Conservation (phyloP, 2,329 filamentous ascomycete genomes). For the Aspergillus ustus region DNA sequence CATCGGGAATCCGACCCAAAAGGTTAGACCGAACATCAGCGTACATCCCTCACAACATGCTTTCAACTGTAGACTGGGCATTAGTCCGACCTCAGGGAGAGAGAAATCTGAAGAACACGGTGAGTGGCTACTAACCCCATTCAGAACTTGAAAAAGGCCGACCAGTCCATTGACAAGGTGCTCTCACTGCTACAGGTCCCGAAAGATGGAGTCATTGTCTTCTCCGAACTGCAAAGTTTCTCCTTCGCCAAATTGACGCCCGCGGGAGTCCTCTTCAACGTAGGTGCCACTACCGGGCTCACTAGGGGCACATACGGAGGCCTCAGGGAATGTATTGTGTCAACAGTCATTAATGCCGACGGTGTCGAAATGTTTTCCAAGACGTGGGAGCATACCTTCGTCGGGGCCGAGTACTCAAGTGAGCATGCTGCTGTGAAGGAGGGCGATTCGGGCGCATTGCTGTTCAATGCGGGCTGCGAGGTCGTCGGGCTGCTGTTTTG, state of each 20-base stretch:
- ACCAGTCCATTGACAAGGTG: too few species aligned
- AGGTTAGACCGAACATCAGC: too few species aligned
- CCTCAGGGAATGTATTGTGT: not conserved
- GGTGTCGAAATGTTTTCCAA: not conserved
- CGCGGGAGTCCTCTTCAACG: not conserved
- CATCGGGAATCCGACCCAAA: too few species aligned
- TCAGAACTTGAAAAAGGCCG: too few species aligned
- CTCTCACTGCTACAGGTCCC: too few species aligned
- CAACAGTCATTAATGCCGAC: not conserved
- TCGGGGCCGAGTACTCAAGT: not conserved
- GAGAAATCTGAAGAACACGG: too few species aligned
- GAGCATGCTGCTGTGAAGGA: too few species aligned
- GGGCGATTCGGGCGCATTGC: not conserved
- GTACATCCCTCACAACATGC: too few species aligned
- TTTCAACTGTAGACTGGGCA: too few species aligned
- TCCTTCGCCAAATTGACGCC: too few species aligned
- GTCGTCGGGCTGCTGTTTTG: not conserved
- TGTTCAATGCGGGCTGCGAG: not conserved
- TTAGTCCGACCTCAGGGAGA: too few species aligned
- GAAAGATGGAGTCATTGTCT: not conserved
- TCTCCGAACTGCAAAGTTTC: not conserved
- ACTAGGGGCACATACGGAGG: not conserved
- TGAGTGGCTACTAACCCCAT: too few species aligned
- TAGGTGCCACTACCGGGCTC: not conserved
- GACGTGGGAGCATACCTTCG: not conserved